Evolutionary conservation across 441 rosid species (phyloP), one percentile per base, ranked within the genome.

Genomic region (Aquilaria agallochum): DNA sequence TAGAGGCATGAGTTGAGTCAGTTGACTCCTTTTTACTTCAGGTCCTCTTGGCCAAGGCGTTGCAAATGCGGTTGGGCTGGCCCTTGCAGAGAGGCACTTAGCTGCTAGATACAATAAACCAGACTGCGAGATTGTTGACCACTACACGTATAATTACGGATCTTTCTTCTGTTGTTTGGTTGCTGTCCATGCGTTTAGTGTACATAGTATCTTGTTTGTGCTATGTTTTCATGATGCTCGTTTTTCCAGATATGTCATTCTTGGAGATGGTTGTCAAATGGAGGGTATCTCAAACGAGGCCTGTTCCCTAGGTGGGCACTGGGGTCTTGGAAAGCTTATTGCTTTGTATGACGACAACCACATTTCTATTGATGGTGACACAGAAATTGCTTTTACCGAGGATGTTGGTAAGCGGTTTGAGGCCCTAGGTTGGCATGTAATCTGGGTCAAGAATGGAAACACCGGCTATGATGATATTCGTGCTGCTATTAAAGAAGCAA

Each of bases 21-120:
- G 27, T 20, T 62, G 31, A 57, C 61, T 62, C 59, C 12, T 46
- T 20, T 69, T 40, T 52, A 36, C 14, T 72, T 31, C 60, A 95
- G 99, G 98, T 76, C 99, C 99, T 61, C 99, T 95, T 72, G 99
- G 99, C 55, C 99, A 92, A 76, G 99, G 99, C 49, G 49, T 88
- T 49, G 98, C 96, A 30, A 95, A 95, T 82, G 99, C 92, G 58
- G 99, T 95, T 53, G 99, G 99, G 61, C 81, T 95, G 88, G 99
- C 99, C 52, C 96, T 95, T 31, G 96, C 86, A 0, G 97, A 95
- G 89, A 95, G 78, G 80, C 94, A 95, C 74, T 80, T 95, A 78
- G 99, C 99, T 68, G 97, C 97, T 64, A 88, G 99, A 65, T 95
- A 56, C 76, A 92, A 95, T 85, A 95, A 95, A 59, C 97, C 97